Evolutionary conservation across 2,329 filamentous ascomycete species (phyloP), one percentile per base, ranked within the genome.

Genomic region (Ustulina deusta): DNA sequence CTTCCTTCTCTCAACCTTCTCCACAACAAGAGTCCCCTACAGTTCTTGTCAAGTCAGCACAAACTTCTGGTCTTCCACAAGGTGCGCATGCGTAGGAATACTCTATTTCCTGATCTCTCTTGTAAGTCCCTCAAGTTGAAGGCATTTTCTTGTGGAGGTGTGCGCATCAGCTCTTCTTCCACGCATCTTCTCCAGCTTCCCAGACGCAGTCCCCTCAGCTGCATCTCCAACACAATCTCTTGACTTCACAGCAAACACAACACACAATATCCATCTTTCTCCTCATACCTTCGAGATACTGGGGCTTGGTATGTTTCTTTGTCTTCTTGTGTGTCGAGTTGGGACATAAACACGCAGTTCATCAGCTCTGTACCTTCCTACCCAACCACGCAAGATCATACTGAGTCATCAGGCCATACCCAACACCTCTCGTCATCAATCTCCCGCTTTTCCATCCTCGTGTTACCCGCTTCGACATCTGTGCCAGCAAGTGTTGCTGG

Each of bases 1-100:
- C 51, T 54, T 61, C 49, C 56, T 61, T 57, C 42, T 49, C 61
- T 10, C 7, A 17, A 27, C 6, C 17, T 42, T 20, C 22, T 46
- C 32, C 17, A 61, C 13, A 34, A 29, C 32, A 15, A 44, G 13
- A 56, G 13, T 56, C n/a, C 38, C 17, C 13, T 42, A n/a, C 49
- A 25, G 5, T 10, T 13, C 15, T 29, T 48, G 9, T 32, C 40
- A 51, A 11, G 2, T 29, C 25, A 55, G 1, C 52, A 55, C 38
- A 52, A 3, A 22, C 20, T 9, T 44, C 27, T 27, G 3, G 10
- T 13, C 17, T 38, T 13, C 11, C 20, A 20, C 46, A 46, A 34
- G 3, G 20, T 27, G 32, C 22, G 29, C 36, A 54, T 27, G 3
- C 4, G 3, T 5, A 55, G 15, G 10, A 13, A 49, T 6, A 1